Evolutionary conservation across 148 eudicot genomes (phyloP).

Genomic region (Dysphania ambrosioides): DNA sequence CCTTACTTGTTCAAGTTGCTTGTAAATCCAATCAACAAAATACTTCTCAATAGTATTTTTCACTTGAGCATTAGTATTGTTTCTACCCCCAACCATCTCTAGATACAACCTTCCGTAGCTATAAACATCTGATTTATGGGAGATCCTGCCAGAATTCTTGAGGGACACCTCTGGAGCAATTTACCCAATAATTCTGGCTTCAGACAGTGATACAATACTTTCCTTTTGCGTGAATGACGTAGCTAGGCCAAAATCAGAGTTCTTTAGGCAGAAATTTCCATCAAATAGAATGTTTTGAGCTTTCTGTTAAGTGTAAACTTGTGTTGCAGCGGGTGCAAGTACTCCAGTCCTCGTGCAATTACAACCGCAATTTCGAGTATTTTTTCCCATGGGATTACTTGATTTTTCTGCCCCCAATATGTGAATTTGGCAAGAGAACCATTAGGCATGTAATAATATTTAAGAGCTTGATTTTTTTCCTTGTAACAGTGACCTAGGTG

Average conservation of each 20-base stretch:
- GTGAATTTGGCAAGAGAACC: slow-evolving; percentile 40
- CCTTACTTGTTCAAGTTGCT: slow-evolving; percentile 18
- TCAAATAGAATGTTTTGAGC: slow-evolving; percentile 30
- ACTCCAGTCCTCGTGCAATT: slow-evolving; percentile 41
- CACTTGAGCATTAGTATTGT: not conserved
- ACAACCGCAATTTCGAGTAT: slow-evolving; percentile 33
- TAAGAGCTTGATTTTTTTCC: slow-evolving; percentile 48
- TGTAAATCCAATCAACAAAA: slow-evolving; percentile 32
- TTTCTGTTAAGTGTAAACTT: no score
- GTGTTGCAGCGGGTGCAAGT: slow-evolving; percentile 42
- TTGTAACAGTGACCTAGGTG: slow-evolving; percentile 59
- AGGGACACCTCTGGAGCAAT: slow-evolving; percentile 26
- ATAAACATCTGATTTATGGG: slow-evolving; percentile 26
- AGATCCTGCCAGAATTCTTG: slow-evolving; percentile 7
- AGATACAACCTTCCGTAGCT: slow-evolving; percentile 38
- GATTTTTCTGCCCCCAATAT: not conserved
- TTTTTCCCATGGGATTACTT: slow-evolving; percentile 7
- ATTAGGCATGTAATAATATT: slow-evolving; percentile 70
- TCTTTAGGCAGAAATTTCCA: slow-evolving; percentile 27
- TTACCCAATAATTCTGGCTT: slow-evolving; percentile 29
- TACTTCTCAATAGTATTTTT: slow-evolving; percentile 1
- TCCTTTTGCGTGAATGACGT: slow-evolving; percentile 20
- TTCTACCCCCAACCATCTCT: slow-evolving; percentile 23
- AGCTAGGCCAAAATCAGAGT: slow-evolving; percentile 34
- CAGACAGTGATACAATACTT: slow-evolving; percentile 25